Evolutionary conservation across 257 asterid species (phyloP), one percentile per base, ranked within the genome.

Genomic region (Schizonepeta tenuifolia): DNA sequence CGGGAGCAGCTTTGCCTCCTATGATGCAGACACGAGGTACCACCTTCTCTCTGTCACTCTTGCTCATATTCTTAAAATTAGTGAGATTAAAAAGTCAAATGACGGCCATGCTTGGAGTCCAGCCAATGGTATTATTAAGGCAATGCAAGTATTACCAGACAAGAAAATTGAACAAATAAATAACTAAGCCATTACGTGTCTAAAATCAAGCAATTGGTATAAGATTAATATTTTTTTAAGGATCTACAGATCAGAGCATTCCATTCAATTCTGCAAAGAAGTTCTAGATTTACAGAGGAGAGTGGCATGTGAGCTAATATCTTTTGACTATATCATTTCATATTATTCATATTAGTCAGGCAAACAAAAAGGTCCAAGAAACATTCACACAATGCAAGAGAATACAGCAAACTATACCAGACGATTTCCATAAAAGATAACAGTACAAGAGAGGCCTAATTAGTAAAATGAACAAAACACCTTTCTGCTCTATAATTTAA

Each of bases 1-100:
- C 88, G 51, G 88, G 88, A 20, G 88, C 88, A 70, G 88, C 86
- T 84, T 84, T 84, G 58, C 88, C 88, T 70, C 88, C 88, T 49
- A 84, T 84, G 72, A 84, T 73, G 72, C 84, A 84, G 56, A 84
- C 88, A 50, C 81, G 88, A 66, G 88, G 88, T 55, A 84, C 88
- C 66, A 81, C 88, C 77, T 77, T 84, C 60, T 75, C 57, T 73
- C 75, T 81, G 58, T 76, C 82, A 65, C 65, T 76, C 68, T 77
- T 57, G 49, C 57, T 75, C 88, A 84, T 84, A 79, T 81, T 84
- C 88, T 84, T 73, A 64, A 64, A 73, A 7, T n/a, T 40, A 38
- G 21, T 41, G 20, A 66, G 4, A 56, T 17, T 24, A 69, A 47
- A 35, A n/a, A 18, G 63, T 64, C 24, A 64, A 72, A 24, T 58